phyloP scores from a whole-genome alignment of 2,329 filamentous ascomycete genomes.

The Alternaria incomplexa region DNA sequence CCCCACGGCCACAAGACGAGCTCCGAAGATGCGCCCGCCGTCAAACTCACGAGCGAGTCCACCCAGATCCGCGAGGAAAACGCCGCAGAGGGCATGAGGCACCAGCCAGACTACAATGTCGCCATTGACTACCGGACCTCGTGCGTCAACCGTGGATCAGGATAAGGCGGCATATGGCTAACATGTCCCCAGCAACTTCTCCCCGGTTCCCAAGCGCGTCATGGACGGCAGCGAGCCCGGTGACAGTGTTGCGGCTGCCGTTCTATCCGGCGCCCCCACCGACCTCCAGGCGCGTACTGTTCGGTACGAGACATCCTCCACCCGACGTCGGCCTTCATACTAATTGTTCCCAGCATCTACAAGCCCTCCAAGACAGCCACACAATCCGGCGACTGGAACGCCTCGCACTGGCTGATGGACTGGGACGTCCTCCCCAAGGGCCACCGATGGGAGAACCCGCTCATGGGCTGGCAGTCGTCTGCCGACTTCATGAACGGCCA shows the following conservation, averaged over 20 bases:
- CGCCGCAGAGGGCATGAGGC: constrained; percentile 60
- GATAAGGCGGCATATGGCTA: constrained; percentile 18
- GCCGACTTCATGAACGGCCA: constrained; percentile 95
- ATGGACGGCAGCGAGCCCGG: constrained; percentile 89
- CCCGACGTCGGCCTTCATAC: background rate
- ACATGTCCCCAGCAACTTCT: constrained; percentile 71
- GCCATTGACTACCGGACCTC: constrained; percentile 88
- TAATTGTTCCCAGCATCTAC: constrained; percentile 74
- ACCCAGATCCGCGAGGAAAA: constrained; percentile 60
- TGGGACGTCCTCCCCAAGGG: constrained; percentile 95
- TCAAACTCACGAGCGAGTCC: constrained; percentile 47
- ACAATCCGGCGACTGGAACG: constrained; percentile 88
- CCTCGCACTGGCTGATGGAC: constrained; percentile 93
- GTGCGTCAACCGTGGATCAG: constrained; percentile 59
- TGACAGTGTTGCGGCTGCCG: constrained; percentile 76
- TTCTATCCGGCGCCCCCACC: constrained; percentile 88
- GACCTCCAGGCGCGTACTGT: constrained; percentile 94
- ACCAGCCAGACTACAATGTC: constrained; percentile 81
- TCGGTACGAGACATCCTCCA: constrained; percentile 65
- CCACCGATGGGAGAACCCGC: constrained; percentile 95
- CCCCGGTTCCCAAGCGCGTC: constrained; percentile 85
- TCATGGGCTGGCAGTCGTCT: constrained; percentile 99
- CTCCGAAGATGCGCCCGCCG: constrained; percentile 46
- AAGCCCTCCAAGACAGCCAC: constrained; percentile 91
- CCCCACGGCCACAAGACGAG: constrained; percentile 38